Conservation (phyloP, 2,329 filamentous ascomycete genomes). For the Aplosporella prunicola region DNA sequence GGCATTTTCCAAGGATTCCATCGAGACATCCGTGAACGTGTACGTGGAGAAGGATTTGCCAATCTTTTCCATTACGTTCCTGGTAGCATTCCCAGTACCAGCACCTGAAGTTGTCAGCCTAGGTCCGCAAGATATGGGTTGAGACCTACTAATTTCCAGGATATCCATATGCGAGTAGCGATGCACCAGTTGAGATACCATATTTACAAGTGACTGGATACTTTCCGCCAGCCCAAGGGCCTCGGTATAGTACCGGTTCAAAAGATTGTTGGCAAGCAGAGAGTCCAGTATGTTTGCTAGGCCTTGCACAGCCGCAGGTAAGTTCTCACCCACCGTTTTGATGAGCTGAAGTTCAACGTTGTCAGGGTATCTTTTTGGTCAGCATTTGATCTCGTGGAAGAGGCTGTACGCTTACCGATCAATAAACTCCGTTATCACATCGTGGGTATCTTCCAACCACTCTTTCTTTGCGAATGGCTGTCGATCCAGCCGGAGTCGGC, state of each 20-base stretch:
- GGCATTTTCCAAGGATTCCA: slow-evolving; percentile 9
- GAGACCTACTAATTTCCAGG: slow-evolving; percentile 12
- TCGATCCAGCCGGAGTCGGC: neutral
- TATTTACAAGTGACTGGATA: neutral
- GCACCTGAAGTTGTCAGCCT: too few relatives aligned
- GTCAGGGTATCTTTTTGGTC: too few relatives aligned
- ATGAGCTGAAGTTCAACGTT: neutral
- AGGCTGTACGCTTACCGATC: too few relatives aligned
- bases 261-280: neutral
- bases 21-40: slow-evolving; percentile 14
- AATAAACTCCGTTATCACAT: neutral
- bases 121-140: too few relatives aligned
- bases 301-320: neutral
- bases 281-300: neutral
- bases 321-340: neutral
- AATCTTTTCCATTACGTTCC: slow-evolving; percentile 1
- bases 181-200: neutral
- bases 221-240: neutral
- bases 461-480: neutral
- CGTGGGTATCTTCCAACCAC: neutral
- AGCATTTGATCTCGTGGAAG: too few relatives aligned
- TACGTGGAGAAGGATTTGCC: slow-evolving; percentile 10
- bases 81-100: slow-evolving; percentile 12
- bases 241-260: neutral
- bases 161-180: slow-evolving; percentile 1